Base-by-base conservation (phyloP, 2,329 filamentous ascomycete species). In the Dactylonectria estremocensis region DNA sequence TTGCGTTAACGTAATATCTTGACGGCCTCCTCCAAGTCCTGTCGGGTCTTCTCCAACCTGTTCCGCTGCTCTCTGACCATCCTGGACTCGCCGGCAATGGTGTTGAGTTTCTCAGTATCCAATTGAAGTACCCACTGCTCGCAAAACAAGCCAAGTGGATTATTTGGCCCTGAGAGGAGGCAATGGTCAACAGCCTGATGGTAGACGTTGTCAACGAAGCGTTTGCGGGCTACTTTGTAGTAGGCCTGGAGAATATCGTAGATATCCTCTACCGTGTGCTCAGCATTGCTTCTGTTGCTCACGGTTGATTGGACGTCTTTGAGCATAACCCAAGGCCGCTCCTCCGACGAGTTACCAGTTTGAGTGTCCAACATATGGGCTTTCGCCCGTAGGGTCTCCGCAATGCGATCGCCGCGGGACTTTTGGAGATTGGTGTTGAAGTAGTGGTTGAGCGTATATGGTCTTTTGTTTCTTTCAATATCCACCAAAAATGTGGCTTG, bases 241-340 rank as follows among this genome's bases (percentile, higher is more conserved):
- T 91, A 92, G 4, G 85, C 82, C 57, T 83, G 78, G 0, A 92
- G 80, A 2, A 87, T 86, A 68, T 92, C 87, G 59, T 90, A 87
- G 9, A 92, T 84, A 11, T 89, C 84, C 50, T 40, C 18, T 13
- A 18, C 22, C 13, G n/a, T 24, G 10, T 55, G n/a, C 9, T 37
- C 31, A 5, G 31, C 11, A n/a, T 55, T 55, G 22, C 53, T 55
- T 2, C 28, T 37, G 1, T 40, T 40, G 10, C 10, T 40, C 3
- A 40, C 10, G 7, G 24, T 28, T 5, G 24, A 28, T 2, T 7
- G 4, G 24, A 28, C 24, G 24, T 28, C 24, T 7, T 28, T 7
- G 7, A 28, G 4, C 24, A 5, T 28, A n/a, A n/a, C n/a, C n/a
- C n/a, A n/a, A n/a, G n/a, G n/a, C n/a, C n/a, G n/a, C n/a, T n/a